These are phyloP conservation scores for Ilyonectria mors-panacis DNA, from an alignment of 2,329 filamentous ascomycete genomes.

Conservation along the genomic window DNA sequence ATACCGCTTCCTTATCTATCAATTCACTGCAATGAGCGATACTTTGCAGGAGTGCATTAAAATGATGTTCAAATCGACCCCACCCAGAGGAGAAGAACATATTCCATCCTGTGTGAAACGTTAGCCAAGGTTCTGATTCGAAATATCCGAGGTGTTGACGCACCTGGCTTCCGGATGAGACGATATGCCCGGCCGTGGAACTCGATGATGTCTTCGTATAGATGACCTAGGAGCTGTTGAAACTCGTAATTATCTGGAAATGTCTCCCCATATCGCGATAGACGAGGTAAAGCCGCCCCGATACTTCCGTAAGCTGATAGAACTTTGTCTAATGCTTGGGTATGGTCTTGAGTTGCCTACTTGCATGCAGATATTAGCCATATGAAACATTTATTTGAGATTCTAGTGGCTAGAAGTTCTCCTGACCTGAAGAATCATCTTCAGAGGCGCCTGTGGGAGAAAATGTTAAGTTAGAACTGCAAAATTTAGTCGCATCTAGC, in stretches of 20 bases:
- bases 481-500: not conserved
- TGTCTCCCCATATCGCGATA: not conserved
- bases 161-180: constrained; percentile 14
- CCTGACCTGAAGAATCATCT: constrained; percentile 8
- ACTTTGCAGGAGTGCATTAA: constrained; percentile 4
- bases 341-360: constrained; percentile 4
- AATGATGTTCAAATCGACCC: constrained; percentile 20
- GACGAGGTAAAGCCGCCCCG: constrained; percentile 8
- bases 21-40: constrained; percentile 12
- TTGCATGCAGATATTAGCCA: not conserved
- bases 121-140: not conserved
- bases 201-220: constrained; percentile 15
- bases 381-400: not conserved
- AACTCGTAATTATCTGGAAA: constrained; percentile 12
- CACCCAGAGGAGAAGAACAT: constrained; percentile 20
- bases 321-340: constrained; percentile 12
- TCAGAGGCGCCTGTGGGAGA: constrained; percentile 20
- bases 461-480: not conserved
- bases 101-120: constrained; percentile 1
- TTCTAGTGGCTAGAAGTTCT: too few species aligned
- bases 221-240: constrained; percentile 5
- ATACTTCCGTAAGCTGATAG: constrained; percentile 17
- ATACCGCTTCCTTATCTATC: constrained; percentile 22
- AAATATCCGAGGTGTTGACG: not conserved
- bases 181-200: constrained; percentile 2